Conservation (phyloP, 129 eudicot genomes). For the Tanacetum coccineum region DNA sequence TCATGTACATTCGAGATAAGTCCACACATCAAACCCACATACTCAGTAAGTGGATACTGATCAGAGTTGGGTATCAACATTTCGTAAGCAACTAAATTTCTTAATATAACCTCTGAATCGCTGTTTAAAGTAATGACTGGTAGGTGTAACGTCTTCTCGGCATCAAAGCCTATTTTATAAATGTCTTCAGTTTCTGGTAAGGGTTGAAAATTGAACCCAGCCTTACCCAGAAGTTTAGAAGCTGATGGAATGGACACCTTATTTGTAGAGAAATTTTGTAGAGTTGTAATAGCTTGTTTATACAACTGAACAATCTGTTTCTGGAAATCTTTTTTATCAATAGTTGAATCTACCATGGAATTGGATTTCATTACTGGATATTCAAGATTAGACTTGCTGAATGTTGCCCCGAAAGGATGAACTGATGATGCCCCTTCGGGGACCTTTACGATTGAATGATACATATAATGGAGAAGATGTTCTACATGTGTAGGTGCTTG, state of each 20-base stretch:
- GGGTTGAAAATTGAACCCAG: conserved; percentile 21
- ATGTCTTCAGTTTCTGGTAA: conserved; percentile 1
- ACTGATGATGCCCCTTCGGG: neutral
- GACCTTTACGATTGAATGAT: neutral
- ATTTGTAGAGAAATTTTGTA: neutral
- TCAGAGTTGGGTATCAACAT: neutral
- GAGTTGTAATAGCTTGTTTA: neutral
- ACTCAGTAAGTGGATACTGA: conserved; percentile 16
- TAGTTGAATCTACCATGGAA: too few relatives aligned
- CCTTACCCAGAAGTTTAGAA: conserved; percentile 9
- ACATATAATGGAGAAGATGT: conserved; percentile 12
- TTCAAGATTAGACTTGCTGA: too few relatives aligned
- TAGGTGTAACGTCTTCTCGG: conserved; percentile 21
- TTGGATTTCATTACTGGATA: too few relatives aligned
- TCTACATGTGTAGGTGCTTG: neutral
- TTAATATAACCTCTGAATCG: conserved; percentile 35
- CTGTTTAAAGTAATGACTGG: conserved; percentile 23
- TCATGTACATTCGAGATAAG: conserved; percentile 35
- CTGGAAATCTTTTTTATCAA: neutral
- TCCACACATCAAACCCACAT: conserved; percentile 39
- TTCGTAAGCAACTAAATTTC: conserved; percentile 42
- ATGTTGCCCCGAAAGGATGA: too few relatives aligned
- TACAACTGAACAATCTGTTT: neutral
- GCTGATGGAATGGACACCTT: conserved; percentile 34
- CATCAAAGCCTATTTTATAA: conserved; percentile 14